Evolutionary conservation across 768 basidiomycete genomes (phyloP), one percentile per base, ranked within the genome.

Genomic region (Lanmaoa rubissima): DNA sequence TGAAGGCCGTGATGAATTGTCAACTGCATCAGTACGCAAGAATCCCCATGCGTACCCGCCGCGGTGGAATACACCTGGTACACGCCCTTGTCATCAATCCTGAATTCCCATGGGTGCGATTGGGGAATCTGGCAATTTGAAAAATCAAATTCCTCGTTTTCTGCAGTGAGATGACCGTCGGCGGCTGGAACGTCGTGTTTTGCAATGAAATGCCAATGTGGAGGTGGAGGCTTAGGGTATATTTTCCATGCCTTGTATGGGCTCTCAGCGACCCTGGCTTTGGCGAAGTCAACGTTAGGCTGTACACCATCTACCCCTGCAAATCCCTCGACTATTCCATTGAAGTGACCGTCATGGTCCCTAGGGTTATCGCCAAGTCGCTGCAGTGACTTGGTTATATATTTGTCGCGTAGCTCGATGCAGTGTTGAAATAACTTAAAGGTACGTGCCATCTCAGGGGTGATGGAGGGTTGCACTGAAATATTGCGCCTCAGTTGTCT

Each of bases 321-420:
- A 61, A 78, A 69, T 40, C 80, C 78, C 58, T 86, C 78, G n/a
- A 79, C 76, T 56, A 95, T 75, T 14, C 90, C 87, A 4, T 76
- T 74, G 67, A 95, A 94, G 13, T 76, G 63, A 0, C 85, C 90
- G 61, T 98, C 97, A 70, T 95, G 84, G 71, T 98, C 93, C 59
- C 83, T 81, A 0, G 97, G 97, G 71, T 98, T 91, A 73, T 98
- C 97, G 3, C 96, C 97, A 4, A 98, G 83, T 52, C 93, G 81
- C 70, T 99, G 97, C 5, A 87, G 81, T 1, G 95, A 98, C 57
- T 83, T 82, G 7, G 77, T 61, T 76, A 97, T 94, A 76, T 98
- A 99, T 74, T 98, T 98, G 76, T 98, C 96, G 28, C 97, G 89
- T 19, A 98, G 78, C 52, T 90, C 85, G 46, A 98, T 84, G 68